A percentile compares a stretch with the other conserved stretches of the same genome.
Evolutionary conservation across 306 rosid genomes (phyloP).

Genomic region (Malus sieversii): DNA sequence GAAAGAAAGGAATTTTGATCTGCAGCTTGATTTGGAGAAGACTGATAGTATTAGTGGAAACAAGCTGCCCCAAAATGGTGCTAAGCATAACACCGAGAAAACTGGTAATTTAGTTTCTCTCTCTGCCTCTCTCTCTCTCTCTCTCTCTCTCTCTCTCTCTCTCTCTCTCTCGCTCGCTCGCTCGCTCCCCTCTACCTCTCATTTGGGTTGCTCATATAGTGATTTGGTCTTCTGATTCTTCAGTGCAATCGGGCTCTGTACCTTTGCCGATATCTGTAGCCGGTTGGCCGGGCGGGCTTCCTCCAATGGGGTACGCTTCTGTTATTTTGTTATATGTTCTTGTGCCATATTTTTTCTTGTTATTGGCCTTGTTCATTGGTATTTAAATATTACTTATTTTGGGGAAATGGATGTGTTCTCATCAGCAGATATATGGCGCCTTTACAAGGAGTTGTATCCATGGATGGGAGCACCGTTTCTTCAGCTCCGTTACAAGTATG

Average conservation of each 20-base stretch:
- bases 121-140: background rate
- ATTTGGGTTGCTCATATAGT: slow-evolving; percentile 10
- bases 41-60: slow-evolving; percentile 31
- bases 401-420: slow-evolving; percentile 38
- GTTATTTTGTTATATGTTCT: slow-evolving; percentile 8
- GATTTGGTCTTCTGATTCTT: slow-evolving; percentile 5
- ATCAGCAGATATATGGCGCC: slow-evolving; percentile 85
- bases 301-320: slow-evolving; percentile 78
- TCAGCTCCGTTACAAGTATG: slow-evolving; percentile 68
- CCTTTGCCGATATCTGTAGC: slow-evolving; percentile 73
- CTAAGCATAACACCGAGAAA: slow-evolving; percentile 44
- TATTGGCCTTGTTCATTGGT: background rate
- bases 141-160: background rate
- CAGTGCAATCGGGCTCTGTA: slow-evolving; percentile 59
- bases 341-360: background rate
- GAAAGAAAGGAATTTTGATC: slow-evolving; percentile 53
- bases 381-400: background rate
- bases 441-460: slow-evolving; percentile 79
- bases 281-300: slow-evolving; percentile 82
- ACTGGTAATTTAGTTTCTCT: slow-evolving; percentile 34
- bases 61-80: slow-evolving; percentile 42
- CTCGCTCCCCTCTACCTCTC: background rate
- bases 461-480: slow-evolving; percentile 74
- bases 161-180: background rate
- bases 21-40: slow-evolving; percentile 74